These are phyloP conservation scores for Ogataea pini DNA, from an alignment of 805 yeast genomes.

Conservation along the genomic window DNA sequence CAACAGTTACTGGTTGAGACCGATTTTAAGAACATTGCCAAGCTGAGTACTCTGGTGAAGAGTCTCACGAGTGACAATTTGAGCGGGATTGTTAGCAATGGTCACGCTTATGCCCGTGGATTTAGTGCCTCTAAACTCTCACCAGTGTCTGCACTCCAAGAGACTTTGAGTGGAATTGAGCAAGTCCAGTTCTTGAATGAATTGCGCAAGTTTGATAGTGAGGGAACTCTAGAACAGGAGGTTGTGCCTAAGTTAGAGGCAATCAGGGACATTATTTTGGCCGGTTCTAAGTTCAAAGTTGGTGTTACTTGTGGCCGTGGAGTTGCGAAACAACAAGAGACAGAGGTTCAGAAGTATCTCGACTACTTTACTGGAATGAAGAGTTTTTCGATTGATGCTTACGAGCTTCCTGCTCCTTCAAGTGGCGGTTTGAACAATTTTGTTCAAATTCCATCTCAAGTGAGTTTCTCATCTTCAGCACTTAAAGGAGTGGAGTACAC, in stretches of 20 bases:
- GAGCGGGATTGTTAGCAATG: constrained; percentile 79
- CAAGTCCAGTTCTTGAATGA: constrained; percentile 72
- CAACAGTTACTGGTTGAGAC: constrained; percentile 67
- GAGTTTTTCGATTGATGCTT: constrained; percentile 15
- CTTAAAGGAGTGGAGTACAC: constrained; percentile 65
- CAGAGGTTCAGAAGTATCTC: constrained; percentile 36
- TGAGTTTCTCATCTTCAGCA: constrained; percentile 75
- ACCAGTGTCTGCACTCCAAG: constrained; percentile 58
- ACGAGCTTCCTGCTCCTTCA: constrained; percentile 8
- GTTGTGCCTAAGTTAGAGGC: constrained; percentile 64
- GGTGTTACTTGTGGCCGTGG: constrained; percentile 61
- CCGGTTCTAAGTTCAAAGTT: constrained; percentile 47
- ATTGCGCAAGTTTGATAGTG: constrained; percentile 54
- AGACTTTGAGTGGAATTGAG: constrained; percentile 69
- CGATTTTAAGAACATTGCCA: constrained; percentile 63
- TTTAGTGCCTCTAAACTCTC: constrained; percentile 67
- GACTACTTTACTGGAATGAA: constrained; percentile 12
- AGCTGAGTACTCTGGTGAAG: constrained; percentile 71
- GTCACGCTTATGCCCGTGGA: constrained; percentile 79
- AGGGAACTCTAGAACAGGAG: constrained; percentile 50
- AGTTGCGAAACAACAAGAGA: constrained; percentile 39
- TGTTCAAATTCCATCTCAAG: constrained; percentile 82
- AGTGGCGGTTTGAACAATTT: constrained; percentile 39
- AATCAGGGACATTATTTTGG: constrained; percentile 47
- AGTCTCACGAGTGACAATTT: constrained; percentile 75